Evolutionary conservation across 2,329 filamentous ascomycete genomes (phyloP).

Genomic region (Phialocephala sp.): DNA sequence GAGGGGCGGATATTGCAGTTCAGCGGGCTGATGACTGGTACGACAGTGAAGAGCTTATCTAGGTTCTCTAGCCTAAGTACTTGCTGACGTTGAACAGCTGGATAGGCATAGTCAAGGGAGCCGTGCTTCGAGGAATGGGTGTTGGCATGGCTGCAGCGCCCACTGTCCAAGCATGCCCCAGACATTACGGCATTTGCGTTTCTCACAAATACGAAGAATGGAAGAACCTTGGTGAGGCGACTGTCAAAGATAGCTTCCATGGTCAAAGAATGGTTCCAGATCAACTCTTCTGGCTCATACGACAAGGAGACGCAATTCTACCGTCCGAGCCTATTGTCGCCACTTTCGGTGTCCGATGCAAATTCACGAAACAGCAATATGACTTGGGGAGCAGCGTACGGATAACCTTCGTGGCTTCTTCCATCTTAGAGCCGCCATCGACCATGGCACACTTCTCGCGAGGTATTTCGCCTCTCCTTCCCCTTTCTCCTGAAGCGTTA

Average conservation of each 20-base stretch:
- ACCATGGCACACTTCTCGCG: slow-evolving; percentile 4
- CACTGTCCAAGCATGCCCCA: slow-evolving; percentile 1
- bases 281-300: slow-evolving; percentile 16
- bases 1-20: slow-evolving; percentile 10
- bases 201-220: slow-evolving; percentile 11
- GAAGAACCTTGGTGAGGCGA: background rate
- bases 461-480: background rate
- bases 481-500: background rate
- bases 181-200: slow-evolving; percentile 16
- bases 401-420: slow-evolving; percentile 8
- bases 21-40: slow-evolving; percentile 16
- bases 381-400: slow-evolving; percentile 3
- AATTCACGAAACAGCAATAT: slow-evolving; percentile 5
- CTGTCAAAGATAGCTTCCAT: slow-evolving; percentile 8
- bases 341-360: background rate
- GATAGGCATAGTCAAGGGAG: slow-evolving; percentile 17
- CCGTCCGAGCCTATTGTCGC: background rate
- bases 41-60: background rate
- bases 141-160: slow-evolving; percentile 13
- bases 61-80: background rate
- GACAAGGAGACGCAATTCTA: slow-evolving; percentile 11
- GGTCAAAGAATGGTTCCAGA: slow-evolving; percentile 9
- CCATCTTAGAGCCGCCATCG: slow-evolving; percentile 10
- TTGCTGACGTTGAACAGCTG: slow-evolving; percentile 7
- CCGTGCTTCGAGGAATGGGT: slow-evolving; percentile 14